These are phyloP conservation scores for Fusarium dlaminii DNA, from an alignment of 2,329 filamentous ascomycete genomes.

Conservation along the genomic window DNA sequence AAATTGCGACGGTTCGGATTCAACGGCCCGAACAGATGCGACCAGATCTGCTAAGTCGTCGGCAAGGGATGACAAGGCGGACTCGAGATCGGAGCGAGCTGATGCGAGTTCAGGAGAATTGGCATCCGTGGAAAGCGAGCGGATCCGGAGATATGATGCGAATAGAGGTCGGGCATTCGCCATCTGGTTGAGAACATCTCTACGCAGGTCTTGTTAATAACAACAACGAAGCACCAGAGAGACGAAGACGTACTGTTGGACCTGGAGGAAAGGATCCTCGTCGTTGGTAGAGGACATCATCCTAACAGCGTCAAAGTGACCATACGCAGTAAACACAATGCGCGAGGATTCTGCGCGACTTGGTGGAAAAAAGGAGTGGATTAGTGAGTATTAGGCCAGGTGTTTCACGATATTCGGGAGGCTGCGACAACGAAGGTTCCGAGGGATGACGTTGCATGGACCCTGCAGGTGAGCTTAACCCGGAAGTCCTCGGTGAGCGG, in stretches of 20 bases:
- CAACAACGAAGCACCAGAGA: neutral
- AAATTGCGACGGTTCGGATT: conserved; percentile 86
- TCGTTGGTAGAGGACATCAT: conserved; percentile 76
- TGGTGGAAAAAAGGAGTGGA: neutral
- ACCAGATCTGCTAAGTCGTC: conserved; percentile 90
- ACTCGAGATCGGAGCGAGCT: conserved; percentile 75
- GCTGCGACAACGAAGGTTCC: conserved; percentile 36
- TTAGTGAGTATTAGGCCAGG: neutral
- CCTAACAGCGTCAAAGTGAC: conserved; percentile 42
- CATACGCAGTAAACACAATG: conserved; percentile 34
- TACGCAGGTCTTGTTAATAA: conserved; percentile 50
- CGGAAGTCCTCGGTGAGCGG: conserved; percentile 20
- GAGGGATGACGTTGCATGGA: conserved; percentile 47
- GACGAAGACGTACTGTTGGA: conserved; percentile 66
- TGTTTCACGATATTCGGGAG: conserved; percentile 15
- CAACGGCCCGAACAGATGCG: conserved; percentile 86
- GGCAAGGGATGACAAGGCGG: conserved; percentile 72
- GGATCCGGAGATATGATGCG: conserved; percentile 94
- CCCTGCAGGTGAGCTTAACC: conserved; percentile 21
- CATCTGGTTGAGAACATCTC: conserved; percentile 88
- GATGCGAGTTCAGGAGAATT: conserved; percentile 86
- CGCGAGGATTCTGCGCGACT: neutral
- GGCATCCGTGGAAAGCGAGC: conserved; percentile 78
- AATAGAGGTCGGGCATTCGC: conserved; percentile 85
- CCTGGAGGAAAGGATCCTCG: conserved; percentile 77